phyloP scores from a whole-genome alignment of 2,329 filamentous ascomycete genomes.

The Lachnellula occidentalis region DNA sequence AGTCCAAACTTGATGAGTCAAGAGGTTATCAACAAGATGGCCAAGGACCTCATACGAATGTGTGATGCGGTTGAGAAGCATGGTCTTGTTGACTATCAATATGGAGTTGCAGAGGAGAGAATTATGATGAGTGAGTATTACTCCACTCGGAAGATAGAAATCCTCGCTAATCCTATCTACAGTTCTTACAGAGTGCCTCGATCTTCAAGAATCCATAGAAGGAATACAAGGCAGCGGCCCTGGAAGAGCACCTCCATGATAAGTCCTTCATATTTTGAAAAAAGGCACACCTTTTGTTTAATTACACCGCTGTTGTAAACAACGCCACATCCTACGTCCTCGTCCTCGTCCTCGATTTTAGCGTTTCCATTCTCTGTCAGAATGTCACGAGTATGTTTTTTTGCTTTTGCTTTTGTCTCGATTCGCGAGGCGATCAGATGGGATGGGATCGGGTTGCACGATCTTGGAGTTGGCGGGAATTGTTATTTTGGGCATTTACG shows the following conservation, averaged over 20 bases:
- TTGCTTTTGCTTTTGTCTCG: not conserved
- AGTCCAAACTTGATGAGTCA: conserved; percentile 59
- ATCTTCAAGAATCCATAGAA: conserved; percentile 42
- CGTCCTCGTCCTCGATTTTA: conserved; percentile 5
- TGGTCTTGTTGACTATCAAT: conserved; percentile 95
- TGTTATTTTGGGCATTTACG: not conserved
- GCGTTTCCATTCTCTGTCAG: conserved; percentile 2
- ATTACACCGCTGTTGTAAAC: conserved; percentile 10
- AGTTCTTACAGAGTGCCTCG: conserved; percentile 50
- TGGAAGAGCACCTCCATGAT: conserved; percentile 26
- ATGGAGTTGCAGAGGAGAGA: conserved; percentile 92
- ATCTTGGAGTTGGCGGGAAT: not conserved
- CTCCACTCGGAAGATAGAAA: too few species aligned
- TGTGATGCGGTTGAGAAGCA: conserved; percentile 85
- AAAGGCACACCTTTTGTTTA: not conserved
- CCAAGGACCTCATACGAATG: conserved; percentile 71
- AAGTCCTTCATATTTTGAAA: not conserved
- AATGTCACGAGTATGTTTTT: not conserved
- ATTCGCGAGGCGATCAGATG: not conserved
- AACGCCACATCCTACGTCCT: not conserved
- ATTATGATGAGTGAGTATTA: conserved; percentile 68
- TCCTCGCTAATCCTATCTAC: not conserved
- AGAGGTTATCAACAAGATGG: conserved; percentile 70
- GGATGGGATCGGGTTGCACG: not conserved
- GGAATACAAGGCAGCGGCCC: conserved; percentile 7